phyloP scores from a whole-genome alignment of 805 yeast species.

The Ascoidea tarda region DNA sequence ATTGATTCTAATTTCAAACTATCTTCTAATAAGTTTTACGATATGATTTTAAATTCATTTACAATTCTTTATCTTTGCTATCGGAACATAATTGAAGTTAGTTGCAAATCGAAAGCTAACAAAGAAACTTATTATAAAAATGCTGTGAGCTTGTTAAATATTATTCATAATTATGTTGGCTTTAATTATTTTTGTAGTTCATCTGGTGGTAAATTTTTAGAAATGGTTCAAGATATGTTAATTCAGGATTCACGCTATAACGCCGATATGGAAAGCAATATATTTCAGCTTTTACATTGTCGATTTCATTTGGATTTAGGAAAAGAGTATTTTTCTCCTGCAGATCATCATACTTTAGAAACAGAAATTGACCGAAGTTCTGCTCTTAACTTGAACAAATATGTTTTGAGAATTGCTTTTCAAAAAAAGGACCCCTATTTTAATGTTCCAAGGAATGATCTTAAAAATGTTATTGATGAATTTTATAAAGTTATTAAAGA shows the following conservation, averaged over 20 bases:
- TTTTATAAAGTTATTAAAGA: slow-evolving; percentile 61
- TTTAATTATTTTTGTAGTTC: slow-evolving; percentile 51
- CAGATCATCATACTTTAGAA: slow-evolving; percentile 44
- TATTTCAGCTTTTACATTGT: slow-evolving; percentile 70
- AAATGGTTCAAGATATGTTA: slow-evolving; percentile 40
- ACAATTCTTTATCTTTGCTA: not conserved
- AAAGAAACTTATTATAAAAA: slow-evolving; percentile 2
- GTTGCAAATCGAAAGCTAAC: not conserved
- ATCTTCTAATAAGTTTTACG: not conserved
- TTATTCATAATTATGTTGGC: slow-evolving; percentile 68
- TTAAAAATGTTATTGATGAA: slow-evolving; percentile 58
- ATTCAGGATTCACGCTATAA: slow-evolving; percentile 24
- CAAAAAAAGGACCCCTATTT: slow-evolving; percentile 45
- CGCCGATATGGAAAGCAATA: slow-evolving; percentile 42
- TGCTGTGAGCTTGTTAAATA: slow-evolving; percentile 31
- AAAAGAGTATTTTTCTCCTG: slow-evolving; percentile 45
- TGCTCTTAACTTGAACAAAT: slow-evolving; percentile 25
- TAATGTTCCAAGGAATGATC: slow-evolving; percentile 48
- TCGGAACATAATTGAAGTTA: not conserved
- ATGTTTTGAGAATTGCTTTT: slow-evolving; percentile 40
- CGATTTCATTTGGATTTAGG: slow-evolving; percentile 55
- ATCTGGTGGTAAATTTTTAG: slow-evolving; percentile 46
- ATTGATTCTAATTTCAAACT: not conserved
- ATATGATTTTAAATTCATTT: not conserved
- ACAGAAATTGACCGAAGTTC: slow-evolving; percentile 24